phyloP scores from a whole-genome alignment of 306 rosid genomes.

The Clitoria ternatea region DNA sequence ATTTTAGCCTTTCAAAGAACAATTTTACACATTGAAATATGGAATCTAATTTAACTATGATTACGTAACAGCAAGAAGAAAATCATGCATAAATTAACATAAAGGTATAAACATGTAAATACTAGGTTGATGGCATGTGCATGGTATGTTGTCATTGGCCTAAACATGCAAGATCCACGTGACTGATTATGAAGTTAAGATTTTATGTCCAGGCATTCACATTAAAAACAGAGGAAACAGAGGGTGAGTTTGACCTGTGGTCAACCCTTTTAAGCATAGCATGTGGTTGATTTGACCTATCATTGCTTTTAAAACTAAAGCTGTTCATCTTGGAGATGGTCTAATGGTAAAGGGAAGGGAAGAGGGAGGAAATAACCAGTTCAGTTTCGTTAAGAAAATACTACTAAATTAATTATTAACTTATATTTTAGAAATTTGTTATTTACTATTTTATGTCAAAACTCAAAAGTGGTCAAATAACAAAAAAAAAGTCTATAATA shows the following conservation, averaged over 20 bases:
- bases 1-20: conserved; percentile 12
- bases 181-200: conserved; percentile 5
- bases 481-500: background rate
- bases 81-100: background rate
- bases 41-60: background rate
- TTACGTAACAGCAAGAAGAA: background rate
- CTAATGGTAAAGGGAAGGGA: too few species aligned
- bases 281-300: conserved; percentile 16
- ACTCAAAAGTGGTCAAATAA: background rate
- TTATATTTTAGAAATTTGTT: too few species aligned
- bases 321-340: background rate
- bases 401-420: too few species aligned
- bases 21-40: background rate
- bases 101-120: too few species aligned
- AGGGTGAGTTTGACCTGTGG: conserved; percentile 1
- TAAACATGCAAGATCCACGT: conserved; percentile 24
- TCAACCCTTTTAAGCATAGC: conserved; percentile 2
- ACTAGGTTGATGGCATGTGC: background rate
- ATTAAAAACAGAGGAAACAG: conserved; percentile 23
- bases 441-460: too few species aligned
- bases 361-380: too few species aligned
- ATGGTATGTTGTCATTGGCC: background rate
- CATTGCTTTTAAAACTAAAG: background rate
- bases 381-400: too few species aligned
- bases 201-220: background rate